These are phyloP conservation scores for Dactylellina drechsleri DNA, from an alignment of 2,329 filamentous ascomycete species.

Conservation along the genomic window DNA sequence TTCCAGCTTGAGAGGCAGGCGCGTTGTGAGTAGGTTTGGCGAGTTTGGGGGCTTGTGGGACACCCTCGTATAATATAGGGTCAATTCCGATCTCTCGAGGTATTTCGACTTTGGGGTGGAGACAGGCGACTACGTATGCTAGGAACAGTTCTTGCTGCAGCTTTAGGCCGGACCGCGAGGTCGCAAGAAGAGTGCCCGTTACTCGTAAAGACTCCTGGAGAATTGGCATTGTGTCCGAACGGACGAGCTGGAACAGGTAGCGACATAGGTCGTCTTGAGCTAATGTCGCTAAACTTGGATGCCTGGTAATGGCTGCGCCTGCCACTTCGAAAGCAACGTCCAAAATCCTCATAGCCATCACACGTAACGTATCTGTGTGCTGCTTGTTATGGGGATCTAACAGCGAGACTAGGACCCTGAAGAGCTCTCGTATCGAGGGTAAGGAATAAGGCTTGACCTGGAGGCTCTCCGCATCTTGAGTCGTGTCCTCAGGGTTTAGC, in stretches of 20 bases:
- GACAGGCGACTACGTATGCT: slow-evolving; percentile 90
- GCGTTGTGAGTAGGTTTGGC: slow-evolving; percentile 75
- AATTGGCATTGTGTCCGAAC: slow-evolving; percentile 95
- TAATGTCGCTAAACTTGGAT: slow-evolving; percentile 84
- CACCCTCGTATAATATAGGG: slow-evolving; percentile 88
- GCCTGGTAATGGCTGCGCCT: slow-evolving; percentile 90
- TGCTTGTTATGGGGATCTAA: slow-evolving; percentile 91
- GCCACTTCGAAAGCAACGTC: slow-evolving; percentile 97
- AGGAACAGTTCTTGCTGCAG: slow-evolving; percentile 96
- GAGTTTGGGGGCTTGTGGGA: slow-evolving; percentile 88
- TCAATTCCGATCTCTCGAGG: slow-evolving; percentile 90
- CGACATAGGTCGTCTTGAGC: slow-evolving; percentile 94
- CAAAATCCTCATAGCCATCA: slow-evolving; percentile 96
- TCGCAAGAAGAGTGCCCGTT: slow-evolving; percentile 87
- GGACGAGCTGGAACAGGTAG: slow-evolving; percentile 93
- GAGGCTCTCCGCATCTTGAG: slow-evolving; percentile 60
- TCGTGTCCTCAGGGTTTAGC: slow-evolving; percentile 64
- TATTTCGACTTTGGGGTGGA: slow-evolving; percentile 94
- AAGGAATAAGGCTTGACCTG: slow-evolving; percentile 86
- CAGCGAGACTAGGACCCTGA: slow-evolving; percentile 91
- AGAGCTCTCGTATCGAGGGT: slow-evolving; percentile 92
- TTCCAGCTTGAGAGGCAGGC: slow-evolving; percentile 68
- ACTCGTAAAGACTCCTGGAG: slow-evolving; percentile 92
- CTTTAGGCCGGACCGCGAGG: slow-evolving; percentile 89
- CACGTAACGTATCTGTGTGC: slow-evolving; percentile 92